These are phyloP conservation scores for Pseudogymnoascus sp. DNA, from an alignment of 2,329 filamentous ascomycete species.

Conservation along the genomic window DNA sequence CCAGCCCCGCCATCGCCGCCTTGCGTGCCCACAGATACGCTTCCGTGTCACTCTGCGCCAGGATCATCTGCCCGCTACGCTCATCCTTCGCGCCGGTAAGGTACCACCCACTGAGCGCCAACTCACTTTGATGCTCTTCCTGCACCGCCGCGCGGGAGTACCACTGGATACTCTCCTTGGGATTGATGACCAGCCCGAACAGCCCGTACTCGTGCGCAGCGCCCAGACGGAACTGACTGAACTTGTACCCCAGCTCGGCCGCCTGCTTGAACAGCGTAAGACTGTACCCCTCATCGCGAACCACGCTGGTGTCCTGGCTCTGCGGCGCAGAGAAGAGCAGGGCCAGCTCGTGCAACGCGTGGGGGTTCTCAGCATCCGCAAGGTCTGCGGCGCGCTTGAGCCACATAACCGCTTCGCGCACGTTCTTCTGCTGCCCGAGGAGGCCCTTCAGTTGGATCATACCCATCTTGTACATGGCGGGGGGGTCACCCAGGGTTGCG, in stretches of 20 bases:
- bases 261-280: slow-evolving; percentile 76
- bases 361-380: slow-evolving; percentile 83
- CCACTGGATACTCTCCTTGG: slow-evolving; percentile 81
- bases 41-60: slow-evolving; percentile 89
- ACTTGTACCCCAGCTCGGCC: slow-evolving; percentile 85
- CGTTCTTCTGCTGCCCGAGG: slow-evolving; percentile 75
- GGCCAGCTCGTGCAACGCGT: slow-evolving; percentile 84
- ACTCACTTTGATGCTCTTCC: slow-evolving; percentile 87
- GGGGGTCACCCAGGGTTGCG: slow-evolving; percentile 78
- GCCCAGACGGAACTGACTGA: slow-evolving; percentile 83
- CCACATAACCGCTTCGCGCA: slow-evolving; percentile 82
- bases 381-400: slow-evolving; percentile 85
- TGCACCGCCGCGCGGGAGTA: slow-evolving; percentile 87
- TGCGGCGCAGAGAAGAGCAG: slow-evolving; percentile 55
- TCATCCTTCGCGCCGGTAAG: slow-evolving; percentile 54
- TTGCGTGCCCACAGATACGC: slow-evolving; percentile 96
- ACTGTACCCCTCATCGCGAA: slow-evolving; percentile 75
- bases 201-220: slow-evolving; percentile 84
- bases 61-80: slow-evolving; percentile 58
- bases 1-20: slow-evolving; percentile 75
- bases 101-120: slow-evolving; percentile 86
- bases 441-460: slow-evolving; percentile 93
- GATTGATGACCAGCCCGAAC: slow-evolving; percentile 73
- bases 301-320: slow-evolving; percentile 55
- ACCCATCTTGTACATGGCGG: slow-evolving; percentile 97